phyloP scores from a whole-genome alignment of 805 yeast species.

The Zygoascus bituminiphila region DNA sequence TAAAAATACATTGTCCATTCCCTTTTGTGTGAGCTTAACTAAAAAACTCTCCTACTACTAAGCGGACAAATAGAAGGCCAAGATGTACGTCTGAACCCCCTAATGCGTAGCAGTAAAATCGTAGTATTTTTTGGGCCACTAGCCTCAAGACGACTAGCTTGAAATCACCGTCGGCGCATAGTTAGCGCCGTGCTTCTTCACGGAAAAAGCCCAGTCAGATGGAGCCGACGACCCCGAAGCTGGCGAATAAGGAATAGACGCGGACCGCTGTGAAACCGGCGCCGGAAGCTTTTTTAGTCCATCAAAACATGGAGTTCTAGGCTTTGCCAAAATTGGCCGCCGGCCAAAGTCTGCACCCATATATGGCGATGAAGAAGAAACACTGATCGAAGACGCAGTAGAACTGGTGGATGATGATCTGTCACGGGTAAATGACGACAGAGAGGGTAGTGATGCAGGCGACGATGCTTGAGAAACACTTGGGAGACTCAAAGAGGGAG shows the following conservation, averaged over 20 bases:
- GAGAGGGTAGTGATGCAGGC: constrained; percentile 1
- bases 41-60: no score
- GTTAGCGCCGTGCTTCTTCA: background rate
- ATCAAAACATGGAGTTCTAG: background rate
- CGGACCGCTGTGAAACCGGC: background rate
- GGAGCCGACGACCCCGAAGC: background rate
- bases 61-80: no score
- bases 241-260: background rate
- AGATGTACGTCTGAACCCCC: no score
- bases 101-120: no score
- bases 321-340: constrained; percentile 4
- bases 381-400: background rate
- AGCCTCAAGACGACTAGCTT: no score
- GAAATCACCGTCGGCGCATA: background rate
- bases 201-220: background rate
- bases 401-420: background rate
- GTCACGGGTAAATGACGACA: background rate
- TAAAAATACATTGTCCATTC: no score
- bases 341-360: constrained; percentile 1
- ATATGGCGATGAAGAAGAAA: background rate
- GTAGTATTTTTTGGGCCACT: no score
- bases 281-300: constrained; percentile 1
- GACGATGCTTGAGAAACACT: constrained; percentile 4
- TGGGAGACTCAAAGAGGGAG: background rate
- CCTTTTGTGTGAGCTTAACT: no score